Evolutionary conservation across 495 filamentous ascomycete species (phyloP), one percentile per base, ranked within the genome.

Genomic region (Cudoniella acicularis): DNA sequence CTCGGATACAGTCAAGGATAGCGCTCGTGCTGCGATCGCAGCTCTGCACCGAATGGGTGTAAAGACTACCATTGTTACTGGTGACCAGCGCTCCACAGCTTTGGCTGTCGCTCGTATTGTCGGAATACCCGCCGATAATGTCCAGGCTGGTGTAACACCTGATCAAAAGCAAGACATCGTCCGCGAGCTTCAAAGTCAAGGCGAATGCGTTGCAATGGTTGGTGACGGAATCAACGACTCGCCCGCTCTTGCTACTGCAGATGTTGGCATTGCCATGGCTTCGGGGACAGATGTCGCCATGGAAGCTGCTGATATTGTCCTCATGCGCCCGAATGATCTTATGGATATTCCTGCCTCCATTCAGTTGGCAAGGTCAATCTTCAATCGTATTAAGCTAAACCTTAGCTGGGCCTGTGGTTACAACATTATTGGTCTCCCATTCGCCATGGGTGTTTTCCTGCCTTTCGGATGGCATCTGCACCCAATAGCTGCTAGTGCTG

Each of bases 191-290:
- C 89, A 97, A 73, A 77, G 75, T 0, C 61, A 71, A 1, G 91
- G 91, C 59, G 80, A 87, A 46, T 77, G 86, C 52, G 89, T 99
- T 21, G 94, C 91, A 63, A 98, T 99, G 94, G 94, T 98, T 21
- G 94, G 94, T 52, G 94, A 99, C 69, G 94, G 94, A 40, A 97
- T 99, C 80, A 99, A 99, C 71, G 94, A 99, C 77, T 97, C 93
- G 0, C 94, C 94, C 0, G 94, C 94, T 1, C 82, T 99, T 1
- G 94, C 93, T 16, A 96, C 91, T 1, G 92, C 94, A 25, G 83
- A 92, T 59, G 85, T 98, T 45, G 94, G 94, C 57, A 96, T 99
- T 65, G 91, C 92, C 17, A 88, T 99, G 69, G 82, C 89, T 17
- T 90, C 86, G 0, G 94, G 94, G 55, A 98, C 94, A 0, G 94